phyloP scores from a whole-genome alignment of 1,284 basidiomycete genomes.

The Marasmius sp. region DNA sequence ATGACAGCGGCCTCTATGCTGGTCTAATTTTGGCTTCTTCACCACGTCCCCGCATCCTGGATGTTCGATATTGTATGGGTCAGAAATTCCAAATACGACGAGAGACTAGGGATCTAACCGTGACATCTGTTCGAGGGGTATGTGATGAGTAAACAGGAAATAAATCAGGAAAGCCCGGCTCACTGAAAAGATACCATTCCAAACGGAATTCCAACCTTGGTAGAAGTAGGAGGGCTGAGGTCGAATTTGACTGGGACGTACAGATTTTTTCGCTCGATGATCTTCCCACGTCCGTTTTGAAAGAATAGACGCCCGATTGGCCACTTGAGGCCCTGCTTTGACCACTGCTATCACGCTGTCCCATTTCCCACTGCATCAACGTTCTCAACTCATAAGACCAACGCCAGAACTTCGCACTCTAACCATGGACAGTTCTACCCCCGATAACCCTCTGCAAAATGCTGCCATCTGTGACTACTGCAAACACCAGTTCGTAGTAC shows the following conservation, averaged over 20 bases:
- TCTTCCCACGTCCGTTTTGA: too few relatives aligned
- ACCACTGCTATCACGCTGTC: too few relatives aligned
- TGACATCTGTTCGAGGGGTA: constrained; percentile 36
- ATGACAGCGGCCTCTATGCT: constrained; percentile 61
- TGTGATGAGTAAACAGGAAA: background rate
- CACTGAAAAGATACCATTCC: background rate
- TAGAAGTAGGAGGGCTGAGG: too few relatives aligned
- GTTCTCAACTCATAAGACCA: too few relatives aligned
- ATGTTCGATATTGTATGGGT: background rate
- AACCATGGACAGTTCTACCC: too few relatives aligned
- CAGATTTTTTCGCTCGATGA: too few relatives aligned
- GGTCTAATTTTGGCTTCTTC: constrained; percentile 89
- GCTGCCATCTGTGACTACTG: background rate
- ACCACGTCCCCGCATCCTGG: constrained; percentile 80
- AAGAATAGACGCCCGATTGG: too few relatives aligned
- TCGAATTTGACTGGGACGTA: too few relatives aligned
- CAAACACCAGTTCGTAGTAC: background rate
- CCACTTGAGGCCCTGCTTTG: too few relatives aligned
- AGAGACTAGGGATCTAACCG: constrained; percentile 26
- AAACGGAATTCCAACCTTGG: too few relatives aligned
- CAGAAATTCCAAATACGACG: background rate
- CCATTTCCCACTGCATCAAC: too few relatives aligned
- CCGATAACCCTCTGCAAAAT: background rate
- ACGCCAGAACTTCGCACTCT: too few relatives aligned
- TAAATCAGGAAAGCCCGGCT: background rate